Percentiles rank a stretch among this genome's conserved stretches.
phyloP scores from a whole-genome alignment of 345 rosid genomes.

The Murraya koenigii region DNA sequence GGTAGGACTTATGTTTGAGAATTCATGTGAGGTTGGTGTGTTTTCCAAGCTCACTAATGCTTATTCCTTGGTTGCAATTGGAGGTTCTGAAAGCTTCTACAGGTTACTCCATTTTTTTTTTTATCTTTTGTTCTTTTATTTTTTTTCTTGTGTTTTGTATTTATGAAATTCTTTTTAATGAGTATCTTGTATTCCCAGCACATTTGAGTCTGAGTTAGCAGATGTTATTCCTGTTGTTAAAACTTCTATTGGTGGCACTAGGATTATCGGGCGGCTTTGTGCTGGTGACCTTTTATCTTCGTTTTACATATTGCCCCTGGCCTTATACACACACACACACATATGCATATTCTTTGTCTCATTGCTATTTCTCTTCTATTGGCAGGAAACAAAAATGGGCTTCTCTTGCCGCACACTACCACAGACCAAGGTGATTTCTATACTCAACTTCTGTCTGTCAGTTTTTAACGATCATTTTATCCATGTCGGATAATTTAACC shows the following conservation, averaged over 20 bases:
- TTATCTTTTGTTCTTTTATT: background rate
- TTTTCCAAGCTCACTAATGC: constrained; percentile 89
- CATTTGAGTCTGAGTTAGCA: constrained; percentile 83
- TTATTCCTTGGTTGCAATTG: constrained; percentile 83
- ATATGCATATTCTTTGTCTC: background rate
- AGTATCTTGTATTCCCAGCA: constrained; percentile 31
- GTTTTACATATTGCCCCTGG: background rate
- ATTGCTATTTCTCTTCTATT: background rate
- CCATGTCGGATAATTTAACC: background rate
- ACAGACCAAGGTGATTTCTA: constrained; percentile 86
- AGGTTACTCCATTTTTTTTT: constrained; percentile 36
- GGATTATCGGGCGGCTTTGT: constrained; percentile 84
- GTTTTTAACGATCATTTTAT: background rate
- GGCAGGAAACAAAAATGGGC: constrained; percentile 91
- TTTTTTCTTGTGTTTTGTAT: background rate
- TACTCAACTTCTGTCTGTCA: background rate
- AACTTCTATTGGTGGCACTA: constrained; percentile 79
- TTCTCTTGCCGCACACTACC: constrained; percentile 89
- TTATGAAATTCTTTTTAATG: constrained; percentile 4
- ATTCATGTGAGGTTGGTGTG: constrained; percentile 79
- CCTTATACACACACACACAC: too few species aligned
- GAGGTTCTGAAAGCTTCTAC: constrained; percentile 82
- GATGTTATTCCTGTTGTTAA: constrained; percentile 87
- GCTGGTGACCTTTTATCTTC: constrained; percentile 46
- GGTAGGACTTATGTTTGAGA: constrained; percentile 87